Conservation (phyloP, 2,329 filamentous ascomycete species). For the Drechslera avenae region DNA sequence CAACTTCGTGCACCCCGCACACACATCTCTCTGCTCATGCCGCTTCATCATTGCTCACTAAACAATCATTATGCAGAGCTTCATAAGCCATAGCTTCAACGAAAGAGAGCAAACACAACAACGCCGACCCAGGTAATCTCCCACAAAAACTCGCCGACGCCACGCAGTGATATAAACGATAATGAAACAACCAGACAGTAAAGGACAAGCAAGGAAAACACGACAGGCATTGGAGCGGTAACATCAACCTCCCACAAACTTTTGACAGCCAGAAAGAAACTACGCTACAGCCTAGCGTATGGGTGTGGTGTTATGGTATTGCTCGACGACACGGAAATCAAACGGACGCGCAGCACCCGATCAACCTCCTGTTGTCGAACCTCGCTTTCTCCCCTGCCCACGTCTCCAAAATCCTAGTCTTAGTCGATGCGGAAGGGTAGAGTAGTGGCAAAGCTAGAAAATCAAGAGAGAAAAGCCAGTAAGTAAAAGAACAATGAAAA, state of each 20-base stretch:
- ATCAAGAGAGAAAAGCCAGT: conserved; percentile 17
- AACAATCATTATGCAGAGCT: conserved; percentile 36
- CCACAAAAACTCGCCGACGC: not conserved
- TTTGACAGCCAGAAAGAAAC: not conserved
- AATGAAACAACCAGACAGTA: not conserved
- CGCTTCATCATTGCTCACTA: conserved; percentile 13
- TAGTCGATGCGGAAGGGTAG: conserved; percentile 26
- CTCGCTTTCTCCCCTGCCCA: conserved; percentile 10
- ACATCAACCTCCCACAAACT: not conserved
- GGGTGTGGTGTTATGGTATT: not conserved
- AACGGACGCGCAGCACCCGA: conserved; percentile 27
- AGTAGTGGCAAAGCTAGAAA: conserved; percentile 28
- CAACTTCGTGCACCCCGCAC: not conserved
- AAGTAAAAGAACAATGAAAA: not conserved
- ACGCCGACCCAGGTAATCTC: not conserved
- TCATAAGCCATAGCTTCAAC: conserved; percentile 17
- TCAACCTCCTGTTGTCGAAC: conserved; percentile 1
- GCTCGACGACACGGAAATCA: not conserved
- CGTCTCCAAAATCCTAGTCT: conserved; percentile 27
- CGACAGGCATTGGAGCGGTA: too few relatives aligned
- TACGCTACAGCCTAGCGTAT: conserved; percentile 1
- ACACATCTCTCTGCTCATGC: conserved; percentile 8
- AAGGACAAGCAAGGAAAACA: too few relatives aligned
- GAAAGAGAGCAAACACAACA: conserved; percentile 5
- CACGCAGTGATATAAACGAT: conserved; percentile 16